phyloP scores from a whole-genome alignment of 768 basidiomycete species.

The Harrya chromipes region DNA sequence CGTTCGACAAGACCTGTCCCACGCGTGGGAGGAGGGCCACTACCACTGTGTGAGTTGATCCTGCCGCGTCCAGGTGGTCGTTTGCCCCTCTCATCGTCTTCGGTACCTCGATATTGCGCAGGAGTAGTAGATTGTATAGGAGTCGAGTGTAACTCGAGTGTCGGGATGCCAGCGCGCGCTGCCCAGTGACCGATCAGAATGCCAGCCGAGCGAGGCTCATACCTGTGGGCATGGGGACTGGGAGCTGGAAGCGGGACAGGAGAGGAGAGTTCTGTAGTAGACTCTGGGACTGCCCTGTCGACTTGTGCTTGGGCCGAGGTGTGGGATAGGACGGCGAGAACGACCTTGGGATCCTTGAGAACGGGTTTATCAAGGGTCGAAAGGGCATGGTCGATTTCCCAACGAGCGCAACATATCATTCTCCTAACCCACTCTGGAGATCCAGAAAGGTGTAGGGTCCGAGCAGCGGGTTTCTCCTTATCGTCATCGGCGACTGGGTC shows the following conservation, averaged over 20 bases:
- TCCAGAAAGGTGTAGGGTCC: constrained; percentile 27
- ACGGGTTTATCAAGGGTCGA: constrained; percentile 24
- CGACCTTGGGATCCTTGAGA: constrained; percentile 44
- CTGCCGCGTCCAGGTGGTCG: constrained; percentile 27
- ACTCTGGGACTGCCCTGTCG: constrained; percentile 20
- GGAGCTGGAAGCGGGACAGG: constrained; percentile 70
- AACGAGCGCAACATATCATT: constrained; percentile 78
- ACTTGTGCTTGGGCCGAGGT: constrained; percentile 22
- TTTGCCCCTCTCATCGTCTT: constrained; percentile 35
- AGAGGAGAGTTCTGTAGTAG: constrained; percentile 31
- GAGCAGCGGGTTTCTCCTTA: constrained; percentile 23
- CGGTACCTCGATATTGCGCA: constrained; percentile 21
- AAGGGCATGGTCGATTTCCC: constrained; percentile 61
- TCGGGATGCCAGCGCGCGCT: constrained; percentile 51
- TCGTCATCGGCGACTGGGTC: constrained; percentile 29
- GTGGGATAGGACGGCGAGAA: constrained; percentile 55
- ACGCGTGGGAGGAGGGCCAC: constrained; percentile 17
- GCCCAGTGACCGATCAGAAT: constrained; percentile 68
- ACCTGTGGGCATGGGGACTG: constrained; percentile 48
- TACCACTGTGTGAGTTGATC: constrained; percentile 24
- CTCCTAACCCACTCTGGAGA: constrained; percentile 85
- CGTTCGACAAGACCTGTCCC: constrained; percentile 63
- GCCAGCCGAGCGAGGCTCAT: constrained; percentile 65
- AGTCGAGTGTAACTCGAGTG: constrained; percentile 50
- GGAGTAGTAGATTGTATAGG: constrained; percentile 10